Evolutionary conservation across 352 stramenopile species (phyloP).

Genomic region (Phytophthora podocarpi): DNA sequence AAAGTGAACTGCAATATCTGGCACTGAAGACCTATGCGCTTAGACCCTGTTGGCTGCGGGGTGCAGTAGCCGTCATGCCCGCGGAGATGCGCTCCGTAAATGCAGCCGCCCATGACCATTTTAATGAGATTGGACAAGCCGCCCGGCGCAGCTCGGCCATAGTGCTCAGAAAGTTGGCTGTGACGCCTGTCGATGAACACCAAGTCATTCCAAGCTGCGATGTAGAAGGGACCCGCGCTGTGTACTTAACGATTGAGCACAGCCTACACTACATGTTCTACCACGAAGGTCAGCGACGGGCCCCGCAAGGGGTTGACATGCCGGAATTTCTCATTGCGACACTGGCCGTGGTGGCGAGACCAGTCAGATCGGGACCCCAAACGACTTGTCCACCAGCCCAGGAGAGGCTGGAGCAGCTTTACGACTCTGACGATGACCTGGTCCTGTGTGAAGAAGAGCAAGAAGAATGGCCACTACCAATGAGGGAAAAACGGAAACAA

Average conservation of each 20-base stretch:
- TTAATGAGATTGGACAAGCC: slow-evolving; percentile 2
- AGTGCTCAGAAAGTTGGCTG: not conserved
- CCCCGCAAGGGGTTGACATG: not conserved
- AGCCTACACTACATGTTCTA: slow-evolving; percentile 16
- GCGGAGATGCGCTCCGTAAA: slow-evolving; percentile 13
- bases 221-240: not conserved
- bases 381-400: too few species aligned
- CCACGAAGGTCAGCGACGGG: not conserved
- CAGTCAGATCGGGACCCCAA: too few species aligned
- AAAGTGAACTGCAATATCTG: slow-evolving; percentile 6
- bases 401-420: not conserved
- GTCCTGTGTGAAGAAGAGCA: not conserved
- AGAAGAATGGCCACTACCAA: too few species aligned
- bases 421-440: not conserved
- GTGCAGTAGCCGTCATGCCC: slow-evolving; percentile 2
- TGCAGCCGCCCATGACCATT: not conserved
- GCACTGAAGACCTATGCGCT: slow-evolving; percentile 10
- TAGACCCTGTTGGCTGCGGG: not conserved
- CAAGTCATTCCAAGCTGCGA: slow-evolving; percentile 1
- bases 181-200: not conserved
- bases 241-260: slow-evolving; percentile 1
- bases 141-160: slow-evolving; percentile 1
- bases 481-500: too few species aligned
- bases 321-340: not conserved
- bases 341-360: too few species aligned